Conservation (phyloP, 306 rosid species). For the barrel medic (Medicago truncatula) region DNA sequence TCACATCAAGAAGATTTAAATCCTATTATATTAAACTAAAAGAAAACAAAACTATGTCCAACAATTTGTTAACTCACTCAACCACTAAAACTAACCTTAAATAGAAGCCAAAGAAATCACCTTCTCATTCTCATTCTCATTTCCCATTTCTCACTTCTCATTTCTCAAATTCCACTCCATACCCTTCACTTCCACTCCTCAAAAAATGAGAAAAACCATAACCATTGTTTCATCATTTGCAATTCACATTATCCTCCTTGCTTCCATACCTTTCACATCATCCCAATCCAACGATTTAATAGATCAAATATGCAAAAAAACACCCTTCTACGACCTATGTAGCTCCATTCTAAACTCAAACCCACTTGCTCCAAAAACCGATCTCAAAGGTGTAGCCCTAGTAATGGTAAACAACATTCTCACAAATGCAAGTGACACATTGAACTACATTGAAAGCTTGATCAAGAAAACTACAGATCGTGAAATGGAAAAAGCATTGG, state of each 20-base stretch:
- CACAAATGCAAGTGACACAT: slow-evolving; percentile 45
- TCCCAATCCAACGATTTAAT: slow-evolving; percentile 37
- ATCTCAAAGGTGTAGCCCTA: slow-evolving; percentile 44
- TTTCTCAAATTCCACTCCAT: neutral
- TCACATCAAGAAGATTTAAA: too few species aligned
- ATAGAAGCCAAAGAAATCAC: slow-evolving; percentile 18
- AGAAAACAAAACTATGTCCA: too few species aligned
- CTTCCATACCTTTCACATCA: slow-evolving; percentile 5
- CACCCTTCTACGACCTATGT: slow-evolving; percentile 60
- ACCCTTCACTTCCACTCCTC: neutral
- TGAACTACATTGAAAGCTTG: slow-evolving; percentile 48
- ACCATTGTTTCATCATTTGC: slow-evolving; percentile 1
- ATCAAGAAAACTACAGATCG: slow-evolving; percentile 45
- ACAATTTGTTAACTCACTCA: neutral
- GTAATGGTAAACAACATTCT: slow-evolving; percentile 48
- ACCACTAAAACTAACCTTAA: slow-evolving; percentile 30
- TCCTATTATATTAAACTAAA: too few species aligned
- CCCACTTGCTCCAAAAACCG: slow-evolving; percentile 48
- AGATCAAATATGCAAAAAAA: slow-evolving; percentile 51
- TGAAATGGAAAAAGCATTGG: slow-evolving; percentile 57
- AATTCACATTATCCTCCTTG: slow-evolving; percentile 34
- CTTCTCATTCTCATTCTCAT: neutral
- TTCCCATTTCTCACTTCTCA: neutral
- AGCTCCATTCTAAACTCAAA: slow-evolving; percentile 46
- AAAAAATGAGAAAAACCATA: slow-evolving; percentile 40